Base-by-base conservation (phyloP, 495 filamentous ascomycete genomes). In the Monascus purpureus region DNA sequence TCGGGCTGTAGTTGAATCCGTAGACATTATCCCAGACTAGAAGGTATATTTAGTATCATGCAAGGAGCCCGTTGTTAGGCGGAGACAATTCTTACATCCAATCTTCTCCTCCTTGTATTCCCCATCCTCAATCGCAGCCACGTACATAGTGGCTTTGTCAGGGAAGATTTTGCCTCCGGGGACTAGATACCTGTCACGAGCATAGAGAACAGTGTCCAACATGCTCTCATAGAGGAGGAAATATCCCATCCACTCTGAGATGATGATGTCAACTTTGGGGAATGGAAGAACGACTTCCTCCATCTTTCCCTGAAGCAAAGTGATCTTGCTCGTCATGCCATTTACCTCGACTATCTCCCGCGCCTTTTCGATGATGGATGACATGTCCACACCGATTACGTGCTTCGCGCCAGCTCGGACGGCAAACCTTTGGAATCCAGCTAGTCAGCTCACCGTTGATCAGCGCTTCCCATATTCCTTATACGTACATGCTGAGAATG, bases 221-320 rank as follows among this genome's bases (percentile, higher is more conserved):
- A 99, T 99, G 64, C 80, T 83, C 70, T 99, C 90, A 61, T 96
- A 99, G 26, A 96, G 73, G 28, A 99, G 72, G 62, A 92, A 93
- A 65, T 99, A 99, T 25, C 90, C 90, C 90, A 99, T 99, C 90
- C 90, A 99, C 63, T 99, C 90, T 17, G 83, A 93, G 39, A 99
- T 83, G 59, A 99, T 99, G 48, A 99, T 88, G 55, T 99, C 90
- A 43, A 99, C 92, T 49, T 93, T 75, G 34, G 65, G 58, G 42
- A 87, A 88, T 14, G 92, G 90, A 16, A 99, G 75, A 13, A 62
- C 45, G 23, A 94, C 86, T 44, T 99, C 92, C 60, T 99, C 90
- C 74, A 99, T 88, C 63, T 86, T 86, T 28, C 92, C 90, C 57
- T 90, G 81, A 30, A 99, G 63, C 14, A 90, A 76, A 13, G 86